Evolutionary conservation across 352 stramenopile species (phyloP).

Genomic region (Phytopythium cucurbitacearum): DNA sequence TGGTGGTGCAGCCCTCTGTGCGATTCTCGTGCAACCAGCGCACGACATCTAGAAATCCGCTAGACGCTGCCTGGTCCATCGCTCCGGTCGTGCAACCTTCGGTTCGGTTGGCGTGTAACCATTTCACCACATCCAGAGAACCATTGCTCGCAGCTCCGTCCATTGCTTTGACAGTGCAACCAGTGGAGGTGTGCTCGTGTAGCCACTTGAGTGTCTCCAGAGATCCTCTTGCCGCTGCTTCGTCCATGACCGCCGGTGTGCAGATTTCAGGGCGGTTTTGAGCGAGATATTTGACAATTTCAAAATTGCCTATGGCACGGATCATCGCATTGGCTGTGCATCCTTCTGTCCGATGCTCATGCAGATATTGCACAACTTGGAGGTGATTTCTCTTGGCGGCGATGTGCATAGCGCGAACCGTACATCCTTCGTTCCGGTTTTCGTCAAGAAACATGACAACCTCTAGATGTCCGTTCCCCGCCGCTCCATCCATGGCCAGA

Average conservation of each 20-base stretch:
- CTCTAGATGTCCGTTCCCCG: conserved; percentile 9
- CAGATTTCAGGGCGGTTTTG: too few species aligned
- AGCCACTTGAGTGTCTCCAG: conserved; percentile 60
- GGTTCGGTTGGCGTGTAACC: conserved; percentile 15
- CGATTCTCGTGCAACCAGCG: neutral
- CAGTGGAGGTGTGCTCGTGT: conserved; percentile 41
- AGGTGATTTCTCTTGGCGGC: conserved; percentile 20
- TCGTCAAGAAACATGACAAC: conserved; percentile 19
- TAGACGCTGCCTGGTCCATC: conserved; percentile 17
- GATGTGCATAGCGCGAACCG: conserved; percentile 17
- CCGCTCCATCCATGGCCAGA: conserved; percentile 19
- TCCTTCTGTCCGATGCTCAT: conserved; percentile 18
- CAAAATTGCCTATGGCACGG: too few species aligned
- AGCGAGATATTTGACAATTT: too few species aligned
- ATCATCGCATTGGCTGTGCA: conserved; percentile 12
- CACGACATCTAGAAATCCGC: conserved; percentile 17
- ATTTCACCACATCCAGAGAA: conserved; percentile 52
- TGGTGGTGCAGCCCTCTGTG: neutral
- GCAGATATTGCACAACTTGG: conserved; percentile 16
- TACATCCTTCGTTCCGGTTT: conserved; percentile 20
- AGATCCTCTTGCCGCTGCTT: conserved; percentile 55
- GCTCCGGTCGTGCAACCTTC: conserved; percentile 18
- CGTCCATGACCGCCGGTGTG: neutral
- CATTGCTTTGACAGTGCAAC: conserved; percentile 29
- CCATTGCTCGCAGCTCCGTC: conserved; percentile 67